Base-by-base conservation (phyloP, 2,329 filamentous ascomycete species). In the Davidsoniella neocaledoniae region DNA sequence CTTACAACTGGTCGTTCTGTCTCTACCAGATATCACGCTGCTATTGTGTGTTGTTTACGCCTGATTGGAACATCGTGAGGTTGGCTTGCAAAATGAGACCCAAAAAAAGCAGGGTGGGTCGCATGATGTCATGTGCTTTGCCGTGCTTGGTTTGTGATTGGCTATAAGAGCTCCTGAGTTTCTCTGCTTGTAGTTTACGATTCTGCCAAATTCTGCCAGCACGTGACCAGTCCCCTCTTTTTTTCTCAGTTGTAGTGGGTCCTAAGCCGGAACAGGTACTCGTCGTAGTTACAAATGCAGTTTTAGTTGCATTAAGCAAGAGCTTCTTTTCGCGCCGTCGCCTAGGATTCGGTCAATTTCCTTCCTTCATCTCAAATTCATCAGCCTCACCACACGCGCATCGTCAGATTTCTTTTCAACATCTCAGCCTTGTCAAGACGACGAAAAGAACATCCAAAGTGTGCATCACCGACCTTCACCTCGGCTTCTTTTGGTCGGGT, bases 251-350 rank as follows among this genome's bases (percentile, higher is more conserved):
- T 37, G 21, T 12, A 37, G 48, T 49, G 48, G 41, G 48, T 44
- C 48, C 39, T 29, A 10, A 7, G 5, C 19, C 16, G n/a, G 16
- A 39, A 25, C 44, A 46, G 25, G 16, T 2, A 17, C 17, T 8
- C 25, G 25, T 40, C 14, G 7, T 19, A 14, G 4, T 40, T 8
- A 14, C 19, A 49, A 47, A 46, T 36, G 29, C 45, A 21, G 54
- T 51, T 57, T 49, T 49, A 23, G 39, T 17, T 14, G 39, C 8
- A 4, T 41, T 19, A 17, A 19, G 12, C 39, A 41, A 17, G 16
- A n/a, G 29, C 50, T 50, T 37, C 51, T 37, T 48, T 48, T 45
- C 46, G 42, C 44, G 46, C 47, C 43, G 56, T 55, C 52, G 54
- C 56, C 56, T 56, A 55, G 56, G 51, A 44, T 16, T 40, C 40